Evolutionary conservation across 371 early-diverging fungal genomes (phyloP), one percentile per base, ranked within the genome.

Genomic region (Mortierella polycephala): DNA sequence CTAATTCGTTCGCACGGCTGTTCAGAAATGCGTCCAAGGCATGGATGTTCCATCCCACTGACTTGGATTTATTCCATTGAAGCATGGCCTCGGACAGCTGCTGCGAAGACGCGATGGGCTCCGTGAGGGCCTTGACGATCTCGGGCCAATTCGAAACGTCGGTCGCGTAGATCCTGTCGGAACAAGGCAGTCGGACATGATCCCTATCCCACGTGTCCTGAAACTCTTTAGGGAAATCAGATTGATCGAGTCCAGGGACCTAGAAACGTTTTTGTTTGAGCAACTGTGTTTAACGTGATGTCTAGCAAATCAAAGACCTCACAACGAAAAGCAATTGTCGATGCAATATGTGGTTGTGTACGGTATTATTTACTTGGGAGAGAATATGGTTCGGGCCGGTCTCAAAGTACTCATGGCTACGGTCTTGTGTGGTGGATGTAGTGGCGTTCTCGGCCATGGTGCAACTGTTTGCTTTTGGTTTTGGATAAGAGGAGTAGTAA

Each of bases 181-280:
- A 64, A 46, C 79, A 77, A 5, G 79, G 65, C 13, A 77, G 65
- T 11, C 72, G 69, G 50, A 77, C 79, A 47, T 77, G 79, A 13
- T 77, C 60, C 47, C 49, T 14, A 37, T 77, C 79, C 79, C 79
- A 77, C 0, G 62, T 50, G 46, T 62, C 45, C 62, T 77, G 73
- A 23, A 58, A 69, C 40, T 56, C 62, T 11, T 56, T 44, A 5
- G 73, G 79, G 52, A 68, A 77, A 6, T 62, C 53, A 13, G 65
- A 50, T 42, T 77, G 67, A 55, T 77, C 67, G 11, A 77, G 42
- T 0, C 79, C 79, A 5, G 65, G 59, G 23, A 77, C 21, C 79
- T 77, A 54, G 20, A 18, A 44, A 18, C 12, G 10, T 8, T n/a
- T 58, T 23, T 21, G n/a, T 14, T 21, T 20, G 10, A 59, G 46